Conservation (phyloP, 306 rosid genomes). For the Medicago truncatula region DNA sequence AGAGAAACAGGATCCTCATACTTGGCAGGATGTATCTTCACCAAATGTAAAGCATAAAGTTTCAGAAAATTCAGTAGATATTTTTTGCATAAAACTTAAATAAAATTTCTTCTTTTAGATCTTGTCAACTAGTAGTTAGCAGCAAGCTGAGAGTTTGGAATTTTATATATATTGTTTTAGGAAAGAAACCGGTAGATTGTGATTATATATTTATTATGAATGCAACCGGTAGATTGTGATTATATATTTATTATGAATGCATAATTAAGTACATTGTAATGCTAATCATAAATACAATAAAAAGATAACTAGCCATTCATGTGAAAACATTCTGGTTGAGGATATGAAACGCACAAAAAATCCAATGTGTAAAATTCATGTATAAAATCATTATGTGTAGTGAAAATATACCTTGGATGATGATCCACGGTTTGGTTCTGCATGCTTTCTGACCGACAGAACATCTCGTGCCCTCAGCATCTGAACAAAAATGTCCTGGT, state of each 20-base stretch:
- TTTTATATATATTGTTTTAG: too few species aligned
- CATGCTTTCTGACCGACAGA: slow-evolving; percentile 45
- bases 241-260: too few species aligned
- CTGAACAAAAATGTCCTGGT: slow-evolving; percentile 60
- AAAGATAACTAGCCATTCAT: slow-evolving; percentile 27
- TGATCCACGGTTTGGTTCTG: slow-evolving; percentile 49
- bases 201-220: too few species aligned
- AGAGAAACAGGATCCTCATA: too few species aligned
- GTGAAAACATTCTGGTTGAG: slow-evolving; percentile 25
- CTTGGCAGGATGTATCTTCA: slow-evolving; percentile 83
- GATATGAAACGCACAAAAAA: slow-evolving; percentile 30
- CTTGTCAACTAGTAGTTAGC: background rate
- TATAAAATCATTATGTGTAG: slow-evolving; percentile 20
- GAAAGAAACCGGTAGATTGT: slow-evolving; percentile 37
- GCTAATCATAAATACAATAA: slow-evolving; percentile 28
- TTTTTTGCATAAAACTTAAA: slow-evolving; percentile 16
- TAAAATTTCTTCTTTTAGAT: background rate
- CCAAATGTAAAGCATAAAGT: too few species aligned
- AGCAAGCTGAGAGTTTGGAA: slow-evolving; percentile 38
- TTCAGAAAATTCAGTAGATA: slow-evolving; percentile 26
- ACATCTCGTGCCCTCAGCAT: slow-evolving; percentile 63
- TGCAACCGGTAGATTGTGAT: too few species aligned
- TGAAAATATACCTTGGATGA: slow-evolving; percentile 66
- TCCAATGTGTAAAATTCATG: background rate
- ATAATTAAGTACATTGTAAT: slow-evolving; percentile 6